These are phyloP conservation scores for Sporothrix phasma DNA, from an alignment of 2,329 filamentous ascomycete genomes.

Conservation along the genomic window DNA sequence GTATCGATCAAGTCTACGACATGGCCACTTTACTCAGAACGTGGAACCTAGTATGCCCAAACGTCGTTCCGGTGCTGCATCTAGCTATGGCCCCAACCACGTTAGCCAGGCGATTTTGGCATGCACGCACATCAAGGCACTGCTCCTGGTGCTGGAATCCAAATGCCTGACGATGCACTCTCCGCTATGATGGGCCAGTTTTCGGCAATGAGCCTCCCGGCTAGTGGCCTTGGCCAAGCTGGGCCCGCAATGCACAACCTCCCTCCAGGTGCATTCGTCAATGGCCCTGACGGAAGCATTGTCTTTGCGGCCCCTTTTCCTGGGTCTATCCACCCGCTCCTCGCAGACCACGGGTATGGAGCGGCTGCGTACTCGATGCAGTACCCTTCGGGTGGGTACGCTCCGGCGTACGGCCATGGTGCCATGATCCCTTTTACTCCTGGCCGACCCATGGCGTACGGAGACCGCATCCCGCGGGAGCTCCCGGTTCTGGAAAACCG, in stretches of 20 bases:
- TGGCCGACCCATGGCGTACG: conserved; percentile 36
- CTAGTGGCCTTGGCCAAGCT: conserved; percentile 19
- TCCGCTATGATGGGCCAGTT: conserved; percentile 26
- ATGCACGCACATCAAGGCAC: conserved; percentile 6
- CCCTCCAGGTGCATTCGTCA: conserved; percentile 20
- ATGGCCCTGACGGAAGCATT: conserved; percentile 24
- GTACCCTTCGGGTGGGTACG: conserved; percentile 14
- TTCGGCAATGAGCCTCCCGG: conserved; percentile 21
- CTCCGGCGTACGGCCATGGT: conserved; percentile 22
- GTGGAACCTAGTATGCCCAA: conserved; percentile 5
- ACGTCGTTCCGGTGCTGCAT: conserved; percentile 10
- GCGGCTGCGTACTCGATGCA: conserved; percentile 22
- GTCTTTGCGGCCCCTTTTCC: conserved; percentile 21
- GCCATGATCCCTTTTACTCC: conserved; percentile 36
- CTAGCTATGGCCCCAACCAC: conserved; percentile 9
- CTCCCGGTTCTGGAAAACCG: conserved; percentile 56
- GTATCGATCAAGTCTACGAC: conserved; percentile 10
- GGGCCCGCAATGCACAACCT: conserved; percentile 22
- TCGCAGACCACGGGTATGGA: conserved; percentile 22
- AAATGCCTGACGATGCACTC: conserved; percentile 15
- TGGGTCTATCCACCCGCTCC: conserved; percentile 22
- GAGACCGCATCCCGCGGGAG: conserved; percentile 40
- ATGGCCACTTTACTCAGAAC: conserved; percentile 8
- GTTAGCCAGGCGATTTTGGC: neutral
- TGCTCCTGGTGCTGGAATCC: neutral